A percentile compares a stretch with the other conserved stretches of the same genome.
phyloP scores from a whole-genome alignment of 257 asterid species.

The Penstemon eatonii region DNA sequence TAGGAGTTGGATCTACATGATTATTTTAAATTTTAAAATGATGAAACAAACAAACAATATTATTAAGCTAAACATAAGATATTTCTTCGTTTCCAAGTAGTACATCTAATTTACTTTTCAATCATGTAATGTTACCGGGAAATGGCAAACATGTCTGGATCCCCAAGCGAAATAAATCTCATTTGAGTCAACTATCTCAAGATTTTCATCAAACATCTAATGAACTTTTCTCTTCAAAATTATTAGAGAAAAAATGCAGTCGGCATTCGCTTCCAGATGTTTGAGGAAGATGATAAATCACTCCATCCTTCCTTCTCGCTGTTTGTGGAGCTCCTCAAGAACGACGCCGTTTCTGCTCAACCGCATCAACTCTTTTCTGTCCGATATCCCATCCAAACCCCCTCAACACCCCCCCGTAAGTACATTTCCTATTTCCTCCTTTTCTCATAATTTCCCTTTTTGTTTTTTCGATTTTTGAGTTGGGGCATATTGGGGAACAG shows the following conservation, averaged over 20 bases:
- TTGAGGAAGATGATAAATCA: slow-evolving; percentile 42
- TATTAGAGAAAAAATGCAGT: slow-evolving; percentile 38
- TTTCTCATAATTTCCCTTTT: neutral
- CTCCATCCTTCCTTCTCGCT: neutral
- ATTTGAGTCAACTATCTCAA: slow-evolving; percentile 14
- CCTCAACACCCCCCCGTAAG: slow-evolving; percentile 55
- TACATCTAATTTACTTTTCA: too few relatives aligned
- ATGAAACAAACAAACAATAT: too few relatives aligned
- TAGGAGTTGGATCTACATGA: too few relatives aligned
- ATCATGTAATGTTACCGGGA: neutral
- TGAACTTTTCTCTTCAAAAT: slow-evolving; percentile 18
- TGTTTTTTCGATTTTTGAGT: slow-evolving; percentile 4
- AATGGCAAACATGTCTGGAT: slow-evolving; percentile 15
- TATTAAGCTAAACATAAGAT: too few relatives aligned
- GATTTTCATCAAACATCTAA: slow-evolving; percentile 36
- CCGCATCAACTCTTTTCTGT: slow-evolving; percentile 62
- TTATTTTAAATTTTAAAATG: too few relatives aligned
- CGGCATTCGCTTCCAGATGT: slow-evolving; percentile 44
- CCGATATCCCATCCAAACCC: slow-evolving; percentile 55
- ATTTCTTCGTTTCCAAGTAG: too few relatives aligned
- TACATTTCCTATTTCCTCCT: neutral
- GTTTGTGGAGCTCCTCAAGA: slow-evolving; percentile 47
- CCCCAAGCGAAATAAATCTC: slow-evolving; percentile 6
- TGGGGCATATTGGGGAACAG: slow-evolving; percentile 36
- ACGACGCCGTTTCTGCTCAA: slow-evolving; percentile 37